Evolutionary conservation across 352 stramenopile species (phyloP), one percentile per base, ranked within the genome.

Genomic region (Pythium brachiatum): DNA sequence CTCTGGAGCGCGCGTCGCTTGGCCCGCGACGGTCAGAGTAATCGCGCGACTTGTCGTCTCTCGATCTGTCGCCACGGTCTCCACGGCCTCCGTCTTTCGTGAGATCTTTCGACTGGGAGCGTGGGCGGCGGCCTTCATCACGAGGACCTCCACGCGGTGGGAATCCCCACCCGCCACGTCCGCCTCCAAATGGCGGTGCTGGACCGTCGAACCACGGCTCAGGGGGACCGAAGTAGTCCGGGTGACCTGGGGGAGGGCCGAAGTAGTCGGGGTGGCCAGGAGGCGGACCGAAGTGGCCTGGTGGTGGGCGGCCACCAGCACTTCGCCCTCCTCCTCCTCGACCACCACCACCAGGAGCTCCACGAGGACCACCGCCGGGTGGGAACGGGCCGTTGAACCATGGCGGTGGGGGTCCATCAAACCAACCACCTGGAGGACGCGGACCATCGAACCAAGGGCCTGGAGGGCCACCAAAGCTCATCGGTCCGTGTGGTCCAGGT

Each of bases 371-470:
- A 62, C 66, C 73, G 34, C 79, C 79, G 21, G 83, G 85, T 34
- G 83, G 83, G 32, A 88, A 89, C 29, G 83, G 81, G 34, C 83
- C 83, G 47, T 92, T 83, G 57, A 92, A 95, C 86, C 86, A 95
- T 23, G 85, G 86, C 1, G 71, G 76, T 38, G 72, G 82, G 2
- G 75, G 80, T 1, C 81, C 83, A 51, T 94, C 80, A 64, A 90
- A 94, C 83, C 83, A 92, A 21, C 77, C 76, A 18, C 83, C 81
- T 53, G 79, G 84, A 32, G 80, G 81, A 15, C 75, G 79, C 57
- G 76, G 79, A 12, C 81, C 86, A 71, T 92, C 78, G 51, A 89
- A 91, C 79, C 86, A 91, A 2, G 79, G 80, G 18, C 82, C 81
- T 43, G 65, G 78, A 3, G 75, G 80, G 0, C 70, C 73, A 50